Evolutionary conservation across 2,329 filamentous ascomycete genomes (phyloP).

Genomic region (Verticillium tricorpus): DNA sequence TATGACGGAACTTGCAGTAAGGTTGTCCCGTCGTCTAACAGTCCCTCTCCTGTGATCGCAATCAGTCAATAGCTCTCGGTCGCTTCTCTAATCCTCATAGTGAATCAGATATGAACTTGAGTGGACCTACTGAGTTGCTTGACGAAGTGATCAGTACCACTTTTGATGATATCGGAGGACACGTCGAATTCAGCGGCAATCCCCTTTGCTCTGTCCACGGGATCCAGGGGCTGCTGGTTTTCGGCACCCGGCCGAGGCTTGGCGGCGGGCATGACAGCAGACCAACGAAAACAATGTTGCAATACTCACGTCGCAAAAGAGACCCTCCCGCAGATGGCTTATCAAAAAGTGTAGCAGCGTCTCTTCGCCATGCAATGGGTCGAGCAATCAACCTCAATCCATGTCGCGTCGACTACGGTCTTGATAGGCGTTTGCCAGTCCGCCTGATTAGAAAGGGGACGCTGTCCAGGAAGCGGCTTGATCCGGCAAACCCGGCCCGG

Average conservation of each 20-base stretch:
- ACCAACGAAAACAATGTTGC: not conserved
- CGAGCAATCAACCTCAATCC: not conserved
- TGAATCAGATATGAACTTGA: not conserved
- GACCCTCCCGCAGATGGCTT: not conserved
- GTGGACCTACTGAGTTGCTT: slow-evolving; percentile 15
- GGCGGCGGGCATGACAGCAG: not conserved
- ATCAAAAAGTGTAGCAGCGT: not conserved
- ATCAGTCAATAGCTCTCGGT: not conserved
- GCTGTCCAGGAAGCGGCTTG: not conserved
- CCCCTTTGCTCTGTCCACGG: not conserved
- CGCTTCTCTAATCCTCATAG: not conserved
- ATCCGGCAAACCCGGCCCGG: slow-evolving; percentile 9
- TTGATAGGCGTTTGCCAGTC: not conserved
- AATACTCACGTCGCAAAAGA: too few species aligned
- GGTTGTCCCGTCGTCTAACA: slow-evolving; percentile 9
- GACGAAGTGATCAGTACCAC: slow-evolving; percentile 12
- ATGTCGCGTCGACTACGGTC: not conserved
- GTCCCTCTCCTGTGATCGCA: slow-evolving; percentile 41
- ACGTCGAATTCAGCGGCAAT: not conserved
- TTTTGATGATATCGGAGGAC: not conserved
- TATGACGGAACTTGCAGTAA: slow-evolving; percentile 69
- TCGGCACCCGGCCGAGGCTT: not conserved
- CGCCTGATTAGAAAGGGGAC: not conserved
- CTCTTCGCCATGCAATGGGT: not conserved
- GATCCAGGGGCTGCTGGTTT: not conserved